A percentile compares a stretch with the other conserved stretches of the same genome.
These are phyloP conservation scores for Pseudogymnoascus sp. DNA, from an alignment of 2,329 filamentous ascomycete species.

Conservation along the genomic window DNA sequence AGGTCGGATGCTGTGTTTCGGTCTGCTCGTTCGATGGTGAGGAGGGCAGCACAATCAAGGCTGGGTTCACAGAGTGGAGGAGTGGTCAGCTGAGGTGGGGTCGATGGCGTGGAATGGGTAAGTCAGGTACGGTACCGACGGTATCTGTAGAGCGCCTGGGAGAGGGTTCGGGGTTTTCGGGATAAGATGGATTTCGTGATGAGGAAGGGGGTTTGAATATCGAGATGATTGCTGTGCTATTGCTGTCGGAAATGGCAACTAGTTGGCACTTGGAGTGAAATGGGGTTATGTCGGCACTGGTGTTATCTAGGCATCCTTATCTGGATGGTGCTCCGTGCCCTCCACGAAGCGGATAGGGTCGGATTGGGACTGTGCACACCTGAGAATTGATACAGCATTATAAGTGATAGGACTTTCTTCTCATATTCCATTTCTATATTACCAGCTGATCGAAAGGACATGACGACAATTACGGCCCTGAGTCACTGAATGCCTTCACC, in stretches of 20 bases:
- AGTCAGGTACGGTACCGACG: neutral
- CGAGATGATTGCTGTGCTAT: neutral
- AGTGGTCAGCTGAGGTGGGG: constrained; percentile 4
- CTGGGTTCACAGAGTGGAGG: neutral
- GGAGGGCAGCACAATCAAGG: neutral
- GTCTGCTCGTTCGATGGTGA: neutral
- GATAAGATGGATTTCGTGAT: neutral
- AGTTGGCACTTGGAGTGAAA: neutral
- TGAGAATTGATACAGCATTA: neutral
- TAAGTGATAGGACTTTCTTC: neutral
- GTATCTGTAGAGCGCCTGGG: neutral
- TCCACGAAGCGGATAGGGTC: neutral
- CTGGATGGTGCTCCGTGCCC: neutral
- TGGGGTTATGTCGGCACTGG: neutral
- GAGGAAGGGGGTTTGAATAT: neutral
- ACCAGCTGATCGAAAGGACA: neutral
- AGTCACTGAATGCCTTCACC: neutral
- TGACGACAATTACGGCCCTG: neutral
- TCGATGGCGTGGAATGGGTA: constrained; percentile 2
- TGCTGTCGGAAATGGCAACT: no score
- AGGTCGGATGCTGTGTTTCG: neutral
- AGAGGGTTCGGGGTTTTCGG: neutral
- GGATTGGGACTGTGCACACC: neutral
- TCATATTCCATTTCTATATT: neutral
- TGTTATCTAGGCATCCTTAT: constrained; percentile 3